These are phyloP conservation scores for Cystoderma amianthinum DNA, from an alignment of 768 basidiomycete genomes.

Conservation along the genomic window DNA sequence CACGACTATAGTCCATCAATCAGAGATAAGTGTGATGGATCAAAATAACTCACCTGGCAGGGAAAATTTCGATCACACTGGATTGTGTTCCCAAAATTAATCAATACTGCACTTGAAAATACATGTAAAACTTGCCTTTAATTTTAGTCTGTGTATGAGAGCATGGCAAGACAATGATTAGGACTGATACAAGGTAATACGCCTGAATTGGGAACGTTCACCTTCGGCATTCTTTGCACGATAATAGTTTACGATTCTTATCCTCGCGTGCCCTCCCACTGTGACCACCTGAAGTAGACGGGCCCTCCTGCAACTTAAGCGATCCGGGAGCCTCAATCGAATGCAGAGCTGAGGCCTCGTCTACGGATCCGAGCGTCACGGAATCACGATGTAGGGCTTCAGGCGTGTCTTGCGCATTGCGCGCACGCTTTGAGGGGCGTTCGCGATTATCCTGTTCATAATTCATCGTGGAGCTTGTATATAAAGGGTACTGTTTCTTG, in stretches of 20 bases:
- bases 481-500: no score
- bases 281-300: slow-evolving; percentile 7
- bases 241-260: slow-evolving; percentile 35
- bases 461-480: slow-evolving; percentile 10
- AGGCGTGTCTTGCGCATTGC: slow-evolving; percentile 15
- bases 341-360: neutral
- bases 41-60: slow-evolving; percentile 34
- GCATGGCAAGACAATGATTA: neutral
- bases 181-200: no score
- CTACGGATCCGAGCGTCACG: neutral
- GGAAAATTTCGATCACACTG: slow-evolving; percentile 66
- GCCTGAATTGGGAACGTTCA: slow-evolving; percentile 13
- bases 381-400: slow-evolving; percentile 6
- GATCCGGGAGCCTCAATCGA: slow-evolving; percentile 2
- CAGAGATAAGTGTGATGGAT: slow-evolving; percentile 9
- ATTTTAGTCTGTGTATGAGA: slow-evolving; percentile 29
- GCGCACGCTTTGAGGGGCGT: slow-evolving; percentile 24
- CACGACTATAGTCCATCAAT: slow-evolving; percentile 55
- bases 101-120: slow-evolving; percentile 3
- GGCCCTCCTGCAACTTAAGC: neutral
- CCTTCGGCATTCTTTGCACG: slow-evolving; percentile 49
- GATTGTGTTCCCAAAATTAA: no score
- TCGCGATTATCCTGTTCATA: slow-evolving; percentile 8
- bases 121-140: slow-evolving; percentile 27
- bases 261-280: slow-evolving; percentile 30